Conservation (phyloP, 2,329 filamentous ascomycete genomes). For the Stylonectria norvegica region DNA sequence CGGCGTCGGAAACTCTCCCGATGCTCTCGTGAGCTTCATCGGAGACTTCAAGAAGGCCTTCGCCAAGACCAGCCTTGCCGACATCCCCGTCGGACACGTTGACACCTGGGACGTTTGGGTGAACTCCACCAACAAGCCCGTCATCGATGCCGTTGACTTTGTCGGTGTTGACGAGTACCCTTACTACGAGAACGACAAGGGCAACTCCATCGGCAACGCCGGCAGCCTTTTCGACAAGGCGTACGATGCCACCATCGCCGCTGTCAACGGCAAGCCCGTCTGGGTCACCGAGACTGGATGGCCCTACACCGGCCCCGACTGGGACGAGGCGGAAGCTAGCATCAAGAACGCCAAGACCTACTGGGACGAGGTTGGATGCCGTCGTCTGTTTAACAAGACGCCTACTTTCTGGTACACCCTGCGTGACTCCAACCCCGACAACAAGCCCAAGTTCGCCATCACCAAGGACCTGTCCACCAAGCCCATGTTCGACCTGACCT, state of each 20-base stretch:
- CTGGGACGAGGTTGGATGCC: conserved; percentile 61
- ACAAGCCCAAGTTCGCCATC: conserved; percentile 56
- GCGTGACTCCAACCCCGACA: conserved; percentile 58
- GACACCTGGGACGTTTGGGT: conserved; percentile 66
- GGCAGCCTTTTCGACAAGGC: conserved; percentile 52
- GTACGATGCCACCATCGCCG: conserved; percentile 42
- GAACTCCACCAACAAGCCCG: conserved; percentile 55
- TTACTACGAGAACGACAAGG: conserved; percentile 58
- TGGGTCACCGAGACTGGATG: conserved; percentile 66
- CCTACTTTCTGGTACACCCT: conserved; percentile 62
- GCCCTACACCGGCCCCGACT: conserved; percentile 53
- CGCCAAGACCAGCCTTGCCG: conserved; percentile 40
- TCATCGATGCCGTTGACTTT: conserved; percentile 62
- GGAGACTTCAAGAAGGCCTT: conserved; percentile 59
- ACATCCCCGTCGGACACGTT: conserved; percentile 59
- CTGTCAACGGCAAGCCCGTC: conserved; percentile 51
- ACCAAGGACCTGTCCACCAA: conserved; percentile 51
- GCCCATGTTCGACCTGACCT: conserved; percentile 52
- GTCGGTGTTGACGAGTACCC: conserved; percentile 64
- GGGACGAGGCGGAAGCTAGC: conserved; percentile 53
- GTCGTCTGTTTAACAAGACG: conserved; percentile 51
- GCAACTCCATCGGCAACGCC: conserved; percentile 54
- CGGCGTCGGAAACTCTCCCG: conserved; percentile 57
- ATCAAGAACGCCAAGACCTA: conserved; percentile 59
- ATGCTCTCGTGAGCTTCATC: conserved; percentile 63